A percentile compares a stretch with the other conserved stretches of the same genome.
phyloP scores from a whole-genome alignment of 225 moss, liverwort and hornwort genomes.

The Straminergon stramineum region DNA sequence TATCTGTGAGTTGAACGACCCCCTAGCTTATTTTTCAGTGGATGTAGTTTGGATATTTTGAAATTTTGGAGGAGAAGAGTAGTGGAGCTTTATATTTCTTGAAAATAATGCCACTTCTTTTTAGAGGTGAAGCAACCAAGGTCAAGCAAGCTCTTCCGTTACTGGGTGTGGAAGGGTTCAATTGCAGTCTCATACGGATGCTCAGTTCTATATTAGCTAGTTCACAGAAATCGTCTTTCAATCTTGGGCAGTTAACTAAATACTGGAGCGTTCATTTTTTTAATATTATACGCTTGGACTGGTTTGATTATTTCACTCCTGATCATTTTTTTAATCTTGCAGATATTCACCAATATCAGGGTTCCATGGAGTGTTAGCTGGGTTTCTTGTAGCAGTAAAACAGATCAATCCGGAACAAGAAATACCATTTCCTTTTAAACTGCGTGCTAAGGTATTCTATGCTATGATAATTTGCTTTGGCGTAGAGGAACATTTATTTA shows the following conservation, averaged over 20 bases:
- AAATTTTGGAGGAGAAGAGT: background rate
- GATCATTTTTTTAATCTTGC: background rate
- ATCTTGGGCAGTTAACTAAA: background rate
- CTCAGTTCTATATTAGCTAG: background rate
- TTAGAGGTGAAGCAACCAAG: background rate
- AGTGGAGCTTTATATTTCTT: background rate
- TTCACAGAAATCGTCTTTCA: background rate
- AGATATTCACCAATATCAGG: conserved; percentile 81
- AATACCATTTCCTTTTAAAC: conserved; percentile 31
- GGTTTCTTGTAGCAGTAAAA: conserved; percentile 81
- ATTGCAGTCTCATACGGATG: background rate
- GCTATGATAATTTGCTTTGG: background rate
- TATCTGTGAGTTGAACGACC: conserved; percentile 40
- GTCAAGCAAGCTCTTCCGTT: background rate
- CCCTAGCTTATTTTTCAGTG: background rate
- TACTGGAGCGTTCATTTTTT: background rate
- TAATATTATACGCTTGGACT: background rate
- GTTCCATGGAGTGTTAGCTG: conserved; percentile 77
- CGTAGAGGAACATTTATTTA: background rate
- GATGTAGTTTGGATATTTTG: background rate
- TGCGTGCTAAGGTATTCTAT: conserved; percentile 63
- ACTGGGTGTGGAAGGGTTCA: background rate
- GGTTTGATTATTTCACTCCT: background rate
- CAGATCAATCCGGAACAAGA: conserved; percentile 92
- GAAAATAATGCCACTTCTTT: background rate